Percentiles rank a stretch among this genome's conserved stretches.
phyloP scores from a whole-genome alignment of 139 green algal species.

The Microglena sp. region DNA sequence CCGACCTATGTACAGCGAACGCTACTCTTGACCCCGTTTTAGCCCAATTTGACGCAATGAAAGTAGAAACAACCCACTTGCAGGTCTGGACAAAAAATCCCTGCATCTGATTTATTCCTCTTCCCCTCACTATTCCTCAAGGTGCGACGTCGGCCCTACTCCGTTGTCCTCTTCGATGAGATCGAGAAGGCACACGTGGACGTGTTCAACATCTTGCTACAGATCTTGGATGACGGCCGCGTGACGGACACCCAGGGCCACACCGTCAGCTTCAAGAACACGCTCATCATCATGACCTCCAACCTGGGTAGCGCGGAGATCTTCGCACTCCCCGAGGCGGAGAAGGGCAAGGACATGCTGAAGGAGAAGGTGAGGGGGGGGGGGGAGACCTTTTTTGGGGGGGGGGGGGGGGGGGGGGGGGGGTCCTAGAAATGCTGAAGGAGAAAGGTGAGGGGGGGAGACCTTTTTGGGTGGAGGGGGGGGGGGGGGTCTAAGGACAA shows the following conservation, averaged over 20 bases:
- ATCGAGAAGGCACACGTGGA: slow-evolving; percentile 99
- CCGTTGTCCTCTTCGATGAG: slow-evolving; percentile 91
- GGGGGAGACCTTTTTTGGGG: background rate
- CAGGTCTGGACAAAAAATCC: background rate
- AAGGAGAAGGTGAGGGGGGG: slow-evolving; percentile 2
- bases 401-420: too few species aligned
- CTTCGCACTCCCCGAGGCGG: slow-evolving; percentile 1
- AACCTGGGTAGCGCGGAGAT: slow-evolving; percentile 75
- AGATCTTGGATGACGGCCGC: slow-evolving; percentile 92
- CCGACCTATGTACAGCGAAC: too few species aligned
- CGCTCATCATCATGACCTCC: slow-evolving; percentile 92
- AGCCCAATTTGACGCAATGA: background rate
- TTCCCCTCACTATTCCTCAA: too few species aligned
- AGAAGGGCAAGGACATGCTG: too few species aligned
- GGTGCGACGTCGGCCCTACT: slow-evolving; percentile 69
- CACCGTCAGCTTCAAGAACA: slow-evolving; percentile 92
- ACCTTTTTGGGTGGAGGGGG: background rate
- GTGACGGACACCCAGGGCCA: slow-evolving; percentile 89
- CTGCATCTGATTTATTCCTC: too few species aligned
- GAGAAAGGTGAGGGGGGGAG: background rate
- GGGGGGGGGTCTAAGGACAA: background rate
- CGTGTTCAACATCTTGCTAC: slow-evolving; percentile 96
- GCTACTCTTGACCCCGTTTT: too few species aligned
- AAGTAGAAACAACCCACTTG: background rate
- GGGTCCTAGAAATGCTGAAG: background rate